Evolutionary conservation across 345 rosid species (phyloP), one percentile per base, ranked within the genome.

Genomic region (Turnera subulata): DNA sequence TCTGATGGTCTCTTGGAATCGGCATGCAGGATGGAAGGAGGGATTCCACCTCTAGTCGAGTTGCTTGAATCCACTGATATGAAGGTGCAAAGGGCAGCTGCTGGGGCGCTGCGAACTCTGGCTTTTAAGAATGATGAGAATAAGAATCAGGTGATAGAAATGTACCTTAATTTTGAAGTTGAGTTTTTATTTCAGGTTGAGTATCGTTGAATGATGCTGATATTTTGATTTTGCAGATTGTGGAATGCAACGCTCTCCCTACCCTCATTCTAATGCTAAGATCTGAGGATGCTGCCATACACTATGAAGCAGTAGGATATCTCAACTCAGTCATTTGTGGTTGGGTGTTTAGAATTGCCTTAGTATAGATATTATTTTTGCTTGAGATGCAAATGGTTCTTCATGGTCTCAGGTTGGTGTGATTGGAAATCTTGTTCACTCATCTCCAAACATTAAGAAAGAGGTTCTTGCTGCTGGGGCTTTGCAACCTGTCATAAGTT

Each of bases 31-130:
- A 59, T 61, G 83, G 94, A 89, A 77, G 94, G 95, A 17, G 99
- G 97, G 49, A 90, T 93, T 67, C 99, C 96, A 21, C 97, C 99
- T 51, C 85, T 93, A 5, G 99, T 90, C 20, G 97, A 90, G 65
- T 78, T 93, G 80, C 96, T 93, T 61, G 95, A 85, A 60, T 88
- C 81, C 75, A 60, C 78, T 55, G 99, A 87, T 62, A 65, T 85
- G 25, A 93, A 93, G 71, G 97, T 93, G 71, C 97, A 93, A 71
- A 88, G 99, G 81, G 96, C 99, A 67, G 92, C 99, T 66, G 99
- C 96, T 43, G 99, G 97, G 59, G 96, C 99, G 46, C 62, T 93
- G 69, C 81, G 99, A 61, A 93, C 99, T 46, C 74, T 93, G 72
- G 99, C 97, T 40, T 93, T 89, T 77, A 93, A 90, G 75, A 93